Base-by-base conservation (phyloP, 2,329 filamentous ascomycete species). In the Tolypocladium inflatum region DNA sequence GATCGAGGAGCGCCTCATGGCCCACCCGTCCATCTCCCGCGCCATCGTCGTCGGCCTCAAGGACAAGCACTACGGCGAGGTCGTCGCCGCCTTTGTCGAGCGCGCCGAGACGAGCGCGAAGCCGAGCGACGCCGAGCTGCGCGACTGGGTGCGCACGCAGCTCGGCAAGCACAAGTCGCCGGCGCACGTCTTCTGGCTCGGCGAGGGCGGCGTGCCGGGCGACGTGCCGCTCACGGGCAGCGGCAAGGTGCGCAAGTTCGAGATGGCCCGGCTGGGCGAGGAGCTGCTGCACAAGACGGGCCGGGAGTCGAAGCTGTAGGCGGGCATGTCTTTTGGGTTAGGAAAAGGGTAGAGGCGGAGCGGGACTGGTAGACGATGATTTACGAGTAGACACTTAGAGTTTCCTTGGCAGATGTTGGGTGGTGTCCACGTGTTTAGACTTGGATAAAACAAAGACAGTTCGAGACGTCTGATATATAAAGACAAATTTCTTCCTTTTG, bases 171-270 rank as follows among this genome's bases (percentile, higher is more conserved):
- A 89, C 68, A 89, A 89, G 73, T 84, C 86, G 4, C 89, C 89
- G 0, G 76, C 82, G 10, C 81, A 91, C 69, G 70, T 92, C n/a
- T 91, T 91, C 68, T 90, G 88, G 81, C 78, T 92, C 33, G 89
- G 89, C 0, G 75, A 82, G 62, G 79, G 79, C 52, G 81, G 79
- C 13, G 77, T 86, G 30, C 79, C 83, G 1, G 64, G 64, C 1
- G 73, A 75, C 1, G 76, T 87, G 38, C 86, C 86, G 11, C 73
- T 88, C 66, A 89, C 86, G n/a, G 86, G 86, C 0, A 89, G 86
- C 66, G 86, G 86, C 4, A 89, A 89, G 72, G 82, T 89, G 57
- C 80, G 84, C 65, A 89, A 89, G 73, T 84, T 81, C 64, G 81
- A 85, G 73, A 81, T 84, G 78, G 80, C 80, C 6, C 74, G 78